These are phyloP conservation scores for Globisporangium acanthophoron DNA, from an alignment of 352 stramenopile genomes.

Conservation along the genomic window DNA sequence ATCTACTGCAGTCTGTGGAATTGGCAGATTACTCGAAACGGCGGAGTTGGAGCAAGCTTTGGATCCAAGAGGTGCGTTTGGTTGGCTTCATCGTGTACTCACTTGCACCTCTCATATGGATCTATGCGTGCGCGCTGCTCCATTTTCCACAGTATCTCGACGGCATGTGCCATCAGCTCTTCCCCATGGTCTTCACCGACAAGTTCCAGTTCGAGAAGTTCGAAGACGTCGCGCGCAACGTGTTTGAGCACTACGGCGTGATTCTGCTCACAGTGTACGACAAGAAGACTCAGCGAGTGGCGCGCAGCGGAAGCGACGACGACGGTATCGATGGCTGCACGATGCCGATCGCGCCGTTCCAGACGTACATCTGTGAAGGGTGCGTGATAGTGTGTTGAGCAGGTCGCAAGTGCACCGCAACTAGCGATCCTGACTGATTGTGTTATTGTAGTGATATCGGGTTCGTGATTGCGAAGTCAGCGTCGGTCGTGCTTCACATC, in stretches of 20 bases:
- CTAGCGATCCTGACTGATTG: neutral
- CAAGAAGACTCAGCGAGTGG: slow-evolving; percentile 2
- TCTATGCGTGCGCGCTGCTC: neutral
- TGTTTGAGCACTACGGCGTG: slow-evolving; percentile 49
- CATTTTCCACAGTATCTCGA: slow-evolving; percentile 41
- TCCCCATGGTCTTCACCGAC: slow-evolving; percentile 55
- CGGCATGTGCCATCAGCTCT: slow-evolving; percentile 65
- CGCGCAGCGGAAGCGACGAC: neutral
- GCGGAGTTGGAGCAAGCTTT: slow-evolving; percentile 26
- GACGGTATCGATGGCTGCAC: neutral
- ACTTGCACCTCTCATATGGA: neutral
- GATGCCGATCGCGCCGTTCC: slow-evolving; percentile 39
- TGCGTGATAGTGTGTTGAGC: slow-evolving; percentile 10
- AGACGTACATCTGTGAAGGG: slow-evolving; percentile 44
- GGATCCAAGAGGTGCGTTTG: slow-evolving; percentile 57
- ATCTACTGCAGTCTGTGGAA: slow-evolving; percentile 54
- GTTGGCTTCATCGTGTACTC: neutral
- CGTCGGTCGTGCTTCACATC: slow-evolving; percentile 49
- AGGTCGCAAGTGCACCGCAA: neutral
- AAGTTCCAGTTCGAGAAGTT: slow-evolving; percentile 50
- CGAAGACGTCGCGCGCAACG: slow-evolving; percentile 40
- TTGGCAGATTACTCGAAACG: slow-evolving; percentile 31
- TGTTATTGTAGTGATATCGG: slow-evolving; percentile 42
- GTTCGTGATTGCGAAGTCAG: slow-evolving; percentile 50
- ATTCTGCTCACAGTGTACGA: slow-evolving; percentile 30